Percentiles rank a stretch among this genome's conserved stretches.
These are phyloP conservation scores for Cudoniella acicularis DNA, from an alignment of 495 filamentous ascomycete genomes.

Conservation along the genomic window DNA sequence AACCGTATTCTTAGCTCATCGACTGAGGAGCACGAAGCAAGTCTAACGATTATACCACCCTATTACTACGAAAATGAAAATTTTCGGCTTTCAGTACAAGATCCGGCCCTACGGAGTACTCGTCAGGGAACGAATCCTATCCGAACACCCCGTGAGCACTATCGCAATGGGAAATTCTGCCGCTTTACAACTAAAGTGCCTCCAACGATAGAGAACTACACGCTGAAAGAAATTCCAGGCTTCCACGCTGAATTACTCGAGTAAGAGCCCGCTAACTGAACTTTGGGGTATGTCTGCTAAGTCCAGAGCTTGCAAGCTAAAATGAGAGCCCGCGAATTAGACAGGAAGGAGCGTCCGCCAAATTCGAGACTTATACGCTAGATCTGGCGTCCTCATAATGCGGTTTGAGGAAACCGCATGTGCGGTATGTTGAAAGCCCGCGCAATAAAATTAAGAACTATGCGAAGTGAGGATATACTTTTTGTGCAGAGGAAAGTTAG, in stretches of 20 bases:
- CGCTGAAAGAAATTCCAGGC: not conserved
- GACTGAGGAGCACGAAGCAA: not conserved
- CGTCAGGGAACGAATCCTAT: not conserved
- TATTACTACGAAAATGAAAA: not conserved
- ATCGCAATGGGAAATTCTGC: not conserved
- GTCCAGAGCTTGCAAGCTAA: not conserved
- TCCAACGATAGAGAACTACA: not conserved
- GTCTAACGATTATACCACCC: not conserved
- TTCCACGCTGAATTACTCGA: not conserved
- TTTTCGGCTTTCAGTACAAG: not conserved
- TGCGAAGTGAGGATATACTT: not conserved
- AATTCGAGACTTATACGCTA: not conserved
- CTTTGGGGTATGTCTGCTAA: not conserved
- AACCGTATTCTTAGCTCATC: not conserved
- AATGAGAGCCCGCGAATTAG: not conserved
- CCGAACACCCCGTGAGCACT: not conserved
- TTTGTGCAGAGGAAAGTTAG: not conserved
- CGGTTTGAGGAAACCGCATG: not conserved
- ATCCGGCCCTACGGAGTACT: not conserved
- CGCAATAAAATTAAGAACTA: not conserved
- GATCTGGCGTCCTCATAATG: not conserved
- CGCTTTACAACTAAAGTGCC: not conserved
- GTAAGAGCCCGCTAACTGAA: not conserved
- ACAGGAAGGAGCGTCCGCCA: not conserved
- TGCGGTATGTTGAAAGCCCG: not conserved